phyloP scores from a whole-genome alignment of 2,329 filamentous ascomycete species.

The Penicillium capsulatum region DNA sequence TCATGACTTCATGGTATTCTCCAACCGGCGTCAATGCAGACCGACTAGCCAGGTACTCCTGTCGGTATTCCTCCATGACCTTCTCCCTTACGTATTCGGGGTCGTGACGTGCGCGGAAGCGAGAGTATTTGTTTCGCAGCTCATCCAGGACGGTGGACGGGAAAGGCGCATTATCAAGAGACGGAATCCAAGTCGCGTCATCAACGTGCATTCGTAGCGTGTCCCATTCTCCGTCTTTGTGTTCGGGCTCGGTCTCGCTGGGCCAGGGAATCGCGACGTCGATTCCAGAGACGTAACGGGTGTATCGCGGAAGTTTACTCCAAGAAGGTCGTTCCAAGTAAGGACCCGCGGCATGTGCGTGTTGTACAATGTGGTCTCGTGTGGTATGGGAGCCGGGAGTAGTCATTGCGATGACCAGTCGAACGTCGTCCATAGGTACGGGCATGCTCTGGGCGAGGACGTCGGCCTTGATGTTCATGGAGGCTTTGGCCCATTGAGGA shows the following conservation, averaged over 20 bases:
- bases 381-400: conserved; percentile 61
- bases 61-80: conserved; percentile 54
- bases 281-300: conserved; percentile 62
- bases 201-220: conserved; percentile 74
- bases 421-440: conserved; percentile 66
- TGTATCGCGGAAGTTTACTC: conserved; percentile 39
- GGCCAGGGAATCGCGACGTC: conserved; percentile 77
- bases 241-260: conserved; percentile 47
- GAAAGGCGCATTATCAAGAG: conserved; percentile 71
- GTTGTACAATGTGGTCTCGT: conserved; percentile 73
- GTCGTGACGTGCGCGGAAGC: conserved; percentile 76
- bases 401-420: conserved; percentile 72
- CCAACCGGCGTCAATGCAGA: conserved; percentile 48
- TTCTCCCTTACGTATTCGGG: conserved; percentile 65
- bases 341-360: conserved; percentile 56
- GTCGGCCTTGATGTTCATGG: conserved; percentile 38
- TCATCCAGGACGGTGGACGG: conserved; percentile 76
- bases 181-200: conserved; percentile 70
- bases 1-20: conserved; percentile 38
- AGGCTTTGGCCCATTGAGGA: conserved; percentile 35
- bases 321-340: conserved; percentile 50
- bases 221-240: conserved; percentile 59
- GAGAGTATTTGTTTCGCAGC: conserved; percentile 75
- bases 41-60: conserved; percentile 43
- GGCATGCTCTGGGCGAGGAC: conserved; percentile 51